phyloP scores from a whole-genome alignment of 140 eudicot genomes.

The Anethum foeniculum region DNA sequence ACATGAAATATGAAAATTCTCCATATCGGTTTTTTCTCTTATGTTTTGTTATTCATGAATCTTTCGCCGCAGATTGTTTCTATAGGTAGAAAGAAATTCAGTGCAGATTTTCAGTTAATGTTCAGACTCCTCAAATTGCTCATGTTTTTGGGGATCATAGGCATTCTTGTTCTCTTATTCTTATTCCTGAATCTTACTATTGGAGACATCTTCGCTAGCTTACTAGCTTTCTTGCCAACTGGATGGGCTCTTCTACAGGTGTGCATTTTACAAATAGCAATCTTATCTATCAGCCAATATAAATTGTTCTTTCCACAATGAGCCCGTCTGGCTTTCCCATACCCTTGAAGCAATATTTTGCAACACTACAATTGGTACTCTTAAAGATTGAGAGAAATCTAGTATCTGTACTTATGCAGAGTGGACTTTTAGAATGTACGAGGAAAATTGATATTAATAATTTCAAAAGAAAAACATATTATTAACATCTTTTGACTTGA shows the following conservation, averaged over 20 bases:
- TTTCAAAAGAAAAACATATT: too few relatives aligned
- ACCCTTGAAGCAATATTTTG: background rate
- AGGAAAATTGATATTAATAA: background rate
- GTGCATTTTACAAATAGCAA: slow-evolving; percentile 1
- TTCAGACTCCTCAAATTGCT: slow-evolving; percentile 84
- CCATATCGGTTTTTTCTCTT: background rate
- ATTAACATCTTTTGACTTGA: background rate
- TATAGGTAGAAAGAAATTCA: slow-evolving; percentile 49
- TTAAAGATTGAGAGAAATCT: background rate
- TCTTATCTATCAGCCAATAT: background rate
- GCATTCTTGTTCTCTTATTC: slow-evolving; percentile 44
- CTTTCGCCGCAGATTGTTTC: slow-evolving; percentile 51
- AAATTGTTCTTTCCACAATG: background rate
- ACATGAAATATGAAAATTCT: background rate
- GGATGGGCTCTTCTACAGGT: slow-evolving; percentile 78
- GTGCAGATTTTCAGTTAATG: slow-evolving; percentile 62
- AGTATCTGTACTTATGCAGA: background rate
- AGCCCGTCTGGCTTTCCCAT: background rate
- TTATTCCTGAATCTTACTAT: slow-evolving; percentile 64
- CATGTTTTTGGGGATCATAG: slow-evolving; percentile 62
- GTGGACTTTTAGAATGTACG: background rate
- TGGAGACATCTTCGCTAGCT: slow-evolving; percentile 49
- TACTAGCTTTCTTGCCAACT: slow-evolving; percentile 51
- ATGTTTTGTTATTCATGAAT: background rate
- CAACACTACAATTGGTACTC: background rate